Base-by-base conservation (phyloP, 2,329 filamentous ascomycete genomes). In the Simplicillium aogashimaense region DNA sequence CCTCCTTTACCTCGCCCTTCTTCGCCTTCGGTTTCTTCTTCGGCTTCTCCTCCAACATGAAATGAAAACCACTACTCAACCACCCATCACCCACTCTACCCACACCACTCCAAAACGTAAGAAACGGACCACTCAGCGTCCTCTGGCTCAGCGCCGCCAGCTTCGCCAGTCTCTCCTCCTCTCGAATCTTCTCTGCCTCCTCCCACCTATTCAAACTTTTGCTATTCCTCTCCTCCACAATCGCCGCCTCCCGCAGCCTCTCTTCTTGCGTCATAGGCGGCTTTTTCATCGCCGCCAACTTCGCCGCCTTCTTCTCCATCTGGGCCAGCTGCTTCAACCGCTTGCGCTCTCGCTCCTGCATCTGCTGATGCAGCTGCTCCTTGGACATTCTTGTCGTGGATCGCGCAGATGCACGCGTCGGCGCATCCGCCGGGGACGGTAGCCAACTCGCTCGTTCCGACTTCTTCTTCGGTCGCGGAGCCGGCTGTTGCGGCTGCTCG, bases 131-230 rank as follows among this genome's bases (percentile, higher is more conserved):
- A 40, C 90, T 81, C 8, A 97, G 72, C 38, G 84, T 86, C 37
- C 89, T 78, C 57, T 88, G 86, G 53, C 94, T 85, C 50, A 97
- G 68, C 12, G 90, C 92, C 31, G 90, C 88, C 36, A 97, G 69
- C 62, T 84, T 90, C 32, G 81, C 83, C 47, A 79, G 76, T 45
- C 90, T 76, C 54, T 94, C 85, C 52, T 90, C 86, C 49, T 89
- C 84, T 43, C 90, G 79, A 57, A 83, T 80, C 62, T 87, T 88
- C 64, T 98, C 92, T 7, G 87, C 86, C 59, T 87, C 83, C 59
- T 97, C 89, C 89, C 90, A 97, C 41, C 86, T 75, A 55, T 90
- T 95, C 54, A 95, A 65, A 60, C 83, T 97, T 70, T 86, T 94
- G 50, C 83, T 76, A 60, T 98, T 95, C 52, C 81, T 72, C 60